A percentile compares a stretch with the other conserved stretches of the same genome.
Evolutionary conservation across 1,139 yeast genomes (phyloP).

Genomic region (Pichia sp.): DNA sequence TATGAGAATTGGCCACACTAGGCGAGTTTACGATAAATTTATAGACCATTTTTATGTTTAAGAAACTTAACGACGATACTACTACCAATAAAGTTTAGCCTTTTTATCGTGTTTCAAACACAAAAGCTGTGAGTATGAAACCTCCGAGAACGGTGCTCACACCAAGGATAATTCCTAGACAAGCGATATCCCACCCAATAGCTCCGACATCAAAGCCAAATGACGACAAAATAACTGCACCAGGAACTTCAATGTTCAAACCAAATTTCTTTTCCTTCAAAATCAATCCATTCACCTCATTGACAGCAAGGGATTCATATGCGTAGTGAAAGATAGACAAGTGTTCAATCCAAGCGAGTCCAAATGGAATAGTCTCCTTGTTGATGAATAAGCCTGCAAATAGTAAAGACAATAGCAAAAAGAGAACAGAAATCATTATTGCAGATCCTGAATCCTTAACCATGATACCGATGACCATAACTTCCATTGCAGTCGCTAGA

Average conservation of each 20-base stretch:
- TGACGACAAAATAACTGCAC: constrained; percentile 91
- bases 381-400: constrained; percentile 93
- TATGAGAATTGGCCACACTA: too few relatives aligned
- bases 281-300: constrained; percentile 86
- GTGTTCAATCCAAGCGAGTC: constrained; percentile 74
- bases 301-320: constrained; percentile 84
- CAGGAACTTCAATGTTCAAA: constrained; percentile 93
- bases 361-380: constrained; percentile 64
- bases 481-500: constrained; percentile 76
- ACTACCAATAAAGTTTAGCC: too few relatives aligned
- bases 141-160: constrained; percentile 63
- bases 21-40: too few relatives aligned
- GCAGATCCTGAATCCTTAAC: constrained; percentile 92
- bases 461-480: constrained; percentile 78
- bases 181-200: constrained; percentile 60
- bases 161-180: constrained; percentile 25
- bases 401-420: constrained; percentile 72
- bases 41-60: too few relatives aligned
- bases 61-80: too few relatives aligned
- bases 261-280: constrained; percentile 88
- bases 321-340: constrained; percentile 92
- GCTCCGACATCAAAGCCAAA: constrained; percentile 89
- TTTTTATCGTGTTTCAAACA: constrained; percentile 65
- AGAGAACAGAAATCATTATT: constrained; percentile 77
- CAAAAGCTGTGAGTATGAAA: constrained; percentile 59